phyloP scores from a whole-genome alignment of 2,329 filamentous ascomycete genomes.

The Verticillium tricorpus region DNA sequence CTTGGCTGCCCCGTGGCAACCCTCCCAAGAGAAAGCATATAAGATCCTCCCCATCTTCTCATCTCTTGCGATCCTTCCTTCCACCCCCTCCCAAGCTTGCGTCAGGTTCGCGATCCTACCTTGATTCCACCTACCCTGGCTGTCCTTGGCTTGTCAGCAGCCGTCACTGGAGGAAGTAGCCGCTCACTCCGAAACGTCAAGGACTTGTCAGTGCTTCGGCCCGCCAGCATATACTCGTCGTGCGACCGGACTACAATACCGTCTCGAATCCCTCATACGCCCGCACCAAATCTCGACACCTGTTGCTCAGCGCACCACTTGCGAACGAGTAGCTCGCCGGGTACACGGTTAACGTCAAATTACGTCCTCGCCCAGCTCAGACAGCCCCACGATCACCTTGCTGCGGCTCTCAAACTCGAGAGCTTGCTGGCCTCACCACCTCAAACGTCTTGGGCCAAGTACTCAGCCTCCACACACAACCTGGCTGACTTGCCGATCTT shows the following conservation, averaged over 20 bases:
- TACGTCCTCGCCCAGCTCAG: background rate
- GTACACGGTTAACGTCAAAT: background rate
- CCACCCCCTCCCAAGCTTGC: background rate
- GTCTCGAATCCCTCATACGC: background rate
- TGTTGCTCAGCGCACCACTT: background rate
- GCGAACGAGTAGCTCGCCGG: background rate
- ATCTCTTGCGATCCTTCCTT: background rate
- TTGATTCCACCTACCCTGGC: background rate
- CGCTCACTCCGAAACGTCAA: background rate
- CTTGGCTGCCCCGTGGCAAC: background rate
- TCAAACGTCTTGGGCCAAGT: conserved; percentile 5
- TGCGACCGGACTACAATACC: background rate
- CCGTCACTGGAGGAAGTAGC: background rate
- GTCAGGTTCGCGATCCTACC: background rate
- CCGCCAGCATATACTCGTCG: background rate
- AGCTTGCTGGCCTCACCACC: background rate
- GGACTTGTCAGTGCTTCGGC: background rate
- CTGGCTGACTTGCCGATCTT: background rate
- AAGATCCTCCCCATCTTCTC: conserved; percentile 1
- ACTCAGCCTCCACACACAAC: background rate
- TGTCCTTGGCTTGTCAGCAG: background rate
- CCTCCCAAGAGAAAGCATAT: background rate
- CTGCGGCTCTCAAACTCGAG: background rate
- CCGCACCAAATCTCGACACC: background rate
- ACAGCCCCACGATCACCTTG: background rate